These are phyloP conservation scores for Naegleria fowleri DNA, from an alignment of 208 protist species.

Conservation along the genomic window DNA sequence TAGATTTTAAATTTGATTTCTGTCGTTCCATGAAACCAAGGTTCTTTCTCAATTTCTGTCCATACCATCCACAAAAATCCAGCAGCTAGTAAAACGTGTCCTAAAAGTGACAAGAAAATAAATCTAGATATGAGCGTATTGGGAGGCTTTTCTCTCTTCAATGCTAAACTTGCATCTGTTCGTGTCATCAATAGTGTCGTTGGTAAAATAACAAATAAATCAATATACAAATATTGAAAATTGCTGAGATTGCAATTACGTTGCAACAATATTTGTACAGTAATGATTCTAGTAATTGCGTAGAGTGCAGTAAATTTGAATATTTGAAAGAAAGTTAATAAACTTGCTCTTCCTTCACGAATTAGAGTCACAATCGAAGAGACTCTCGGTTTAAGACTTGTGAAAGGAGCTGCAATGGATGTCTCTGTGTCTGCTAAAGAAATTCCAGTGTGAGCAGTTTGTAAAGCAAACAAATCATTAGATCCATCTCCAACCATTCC, in stretches of 20 bases:
- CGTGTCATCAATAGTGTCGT: not conserved
- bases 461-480: not conserved
- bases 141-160: conserved; percentile 1
- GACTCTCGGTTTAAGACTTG: conserved; percentile 10
- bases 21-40: not conserved
- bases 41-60: not conserved
- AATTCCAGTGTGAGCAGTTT: not conserved
- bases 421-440: conserved; percentile 34
- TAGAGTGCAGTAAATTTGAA: conserved; percentile 40
- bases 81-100: not conserved
- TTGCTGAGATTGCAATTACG: not conserved
- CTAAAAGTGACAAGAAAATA: conserved; percentile 11
- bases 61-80: not conserved
- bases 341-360: conserved; percentile 29
- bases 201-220: not conserved
- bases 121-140: not conserved
- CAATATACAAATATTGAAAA: conserved; percentile 16
- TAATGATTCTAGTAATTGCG: conserved; percentile 33
- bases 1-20: not conserved
- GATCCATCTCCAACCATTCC: conserved; percentile 15
- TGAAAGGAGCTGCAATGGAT: conserved; percentile 39
- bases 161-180: not conserved
- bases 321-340: conserved; percentile 36
- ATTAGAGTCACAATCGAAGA: conserved; percentile 15
- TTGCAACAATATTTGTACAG: not conserved